Percentiles rank a stretch among this genome's conserved stretches.
Conservation (phyloP, 352 stramenopile species). For the Saprolegnia diclina region DNA sequence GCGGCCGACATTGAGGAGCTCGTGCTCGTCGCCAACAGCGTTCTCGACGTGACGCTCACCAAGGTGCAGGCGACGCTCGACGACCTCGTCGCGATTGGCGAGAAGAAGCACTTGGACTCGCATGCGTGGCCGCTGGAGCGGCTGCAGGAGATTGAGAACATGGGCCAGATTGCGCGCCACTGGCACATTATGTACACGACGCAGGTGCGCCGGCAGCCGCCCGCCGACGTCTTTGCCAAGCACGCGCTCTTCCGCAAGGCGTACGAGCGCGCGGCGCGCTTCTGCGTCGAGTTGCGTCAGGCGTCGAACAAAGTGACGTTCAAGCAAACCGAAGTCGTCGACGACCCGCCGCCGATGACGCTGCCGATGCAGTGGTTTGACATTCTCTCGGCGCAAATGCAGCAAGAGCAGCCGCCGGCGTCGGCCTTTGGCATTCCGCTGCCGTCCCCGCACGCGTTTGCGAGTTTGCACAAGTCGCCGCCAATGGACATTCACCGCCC, state of each 20-base stretch:
- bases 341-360: conserved; percentile 65
- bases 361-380: conserved; percentile 77
- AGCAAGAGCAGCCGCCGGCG: background rate
- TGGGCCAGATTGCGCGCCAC: background rate
- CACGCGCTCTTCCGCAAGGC: conserved; percentile 79
- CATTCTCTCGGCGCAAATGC: conserved; percentile 31
- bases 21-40: conserved; percentile 61
- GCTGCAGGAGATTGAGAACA: background rate
- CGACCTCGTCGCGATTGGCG: conserved; percentile 33
- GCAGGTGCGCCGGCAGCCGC: conserved; percentile 59
- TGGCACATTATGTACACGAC: conserved; percentile 20
- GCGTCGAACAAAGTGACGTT: conserved; percentile 75
- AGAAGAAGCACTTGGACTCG: conserved; percentile 12
- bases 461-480: background rate
- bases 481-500: background rate
- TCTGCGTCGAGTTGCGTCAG: conserved; percentile 57
- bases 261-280: conserved; percentile 66
- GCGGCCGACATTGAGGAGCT: conserved; percentile 63
- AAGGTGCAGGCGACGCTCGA: conserved; percentile 75
- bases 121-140: background rate
- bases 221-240: conserved; percentile 69
- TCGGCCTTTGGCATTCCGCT: background rate
- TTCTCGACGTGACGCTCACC: conserved; percentile 64
- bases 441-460: background rate
- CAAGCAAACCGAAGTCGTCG: conserved; percentile 50